These are phyloP conservation scores for Yarrowia deformans DNA, from an alignment of 805 yeast genomes.

Conservation along the genomic window DNA sequence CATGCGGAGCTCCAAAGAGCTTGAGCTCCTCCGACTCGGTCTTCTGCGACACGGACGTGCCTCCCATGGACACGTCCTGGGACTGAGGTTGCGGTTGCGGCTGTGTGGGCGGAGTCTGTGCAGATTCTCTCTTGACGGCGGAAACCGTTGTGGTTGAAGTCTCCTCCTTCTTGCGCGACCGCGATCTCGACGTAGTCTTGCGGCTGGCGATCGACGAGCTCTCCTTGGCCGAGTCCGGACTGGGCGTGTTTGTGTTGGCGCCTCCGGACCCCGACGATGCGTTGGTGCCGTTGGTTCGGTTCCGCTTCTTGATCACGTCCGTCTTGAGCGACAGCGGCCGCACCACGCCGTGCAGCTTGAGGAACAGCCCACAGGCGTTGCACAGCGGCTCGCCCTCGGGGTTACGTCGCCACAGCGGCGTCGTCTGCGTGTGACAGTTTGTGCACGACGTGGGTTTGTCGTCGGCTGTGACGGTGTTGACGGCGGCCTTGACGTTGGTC, in stretches of 20 bases:
- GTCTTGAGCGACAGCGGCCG: slow-evolving; percentile 90
- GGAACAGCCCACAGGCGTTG: slow-evolving; percentile 94
- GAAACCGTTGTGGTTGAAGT: not conserved
- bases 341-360: slow-evolving; percentile 93
- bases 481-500: not conserved
- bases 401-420: slow-evolving; percentile 94
- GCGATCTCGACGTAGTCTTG: not conserved
- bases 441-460: slow-evolving; percentile 60
- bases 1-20: slow-evolving; percentile 14
- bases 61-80: not conserved
- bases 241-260: slow-evolving; percentile 1
- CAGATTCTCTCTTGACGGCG: not conserved
- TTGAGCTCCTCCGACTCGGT: slow-evolving; percentile 21
- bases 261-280: not conserved
- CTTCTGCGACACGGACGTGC: not conserved
- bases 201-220: not conserved
- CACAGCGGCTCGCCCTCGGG: slow-evolving; percentile 92
- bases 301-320: slow-evolving; percentile 91
- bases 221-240: slow-evolving; percentile 18
- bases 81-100: not conserved
- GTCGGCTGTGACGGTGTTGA: not conserved
- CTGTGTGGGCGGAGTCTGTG: not conserved
- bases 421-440: slow-evolving; percentile 89
- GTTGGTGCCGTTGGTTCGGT: slow-evolving; percentile 54
- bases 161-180: slow-evolving; percentile 28